Evolutionary conservation across 495 filamentous ascomycete genomes (phyloP).

Genomic region (Darksidea phi): DNA sequence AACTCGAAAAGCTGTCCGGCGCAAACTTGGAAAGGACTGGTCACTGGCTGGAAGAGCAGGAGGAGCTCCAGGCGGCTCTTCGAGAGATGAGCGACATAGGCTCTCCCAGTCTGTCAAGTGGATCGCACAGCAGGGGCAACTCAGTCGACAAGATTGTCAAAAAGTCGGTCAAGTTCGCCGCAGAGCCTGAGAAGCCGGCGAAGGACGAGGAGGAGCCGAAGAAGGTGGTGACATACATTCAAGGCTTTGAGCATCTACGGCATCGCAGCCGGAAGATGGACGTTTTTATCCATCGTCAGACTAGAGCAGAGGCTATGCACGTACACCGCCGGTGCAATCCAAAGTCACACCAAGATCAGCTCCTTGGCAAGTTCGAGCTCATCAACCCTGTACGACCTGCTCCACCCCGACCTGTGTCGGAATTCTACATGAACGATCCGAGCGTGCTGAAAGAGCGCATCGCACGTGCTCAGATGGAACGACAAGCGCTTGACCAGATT

Average conservation of each 20-base stretch:
- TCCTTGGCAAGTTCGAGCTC: slow-evolving; percentile 75
- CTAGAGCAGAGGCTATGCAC: slow-evolving; percentile 86
- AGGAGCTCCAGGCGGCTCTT: slow-evolving; percentile 54
- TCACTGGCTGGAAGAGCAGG: slow-evolving; percentile 77
- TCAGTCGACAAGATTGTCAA: slow-evolving; percentile 46
- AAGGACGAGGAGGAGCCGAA: slow-evolving; percentile 31
- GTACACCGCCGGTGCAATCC: slow-evolving; percentile 62
- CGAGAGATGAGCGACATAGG: slow-evolving; percentile 56
- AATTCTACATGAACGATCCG: slow-evolving; percentile 39
- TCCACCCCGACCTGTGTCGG: slow-evolving; percentile 46
- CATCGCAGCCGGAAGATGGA: slow-evolving; percentile 59
- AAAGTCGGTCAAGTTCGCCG: slow-evolving; percentile 76
- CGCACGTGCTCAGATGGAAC: slow-evolving; percentile 63
- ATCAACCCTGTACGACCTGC: slow-evolving; percentile 50
- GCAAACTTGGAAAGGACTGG: slow-evolving; percentile 74
- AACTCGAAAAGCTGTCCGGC: slow-evolving; percentile 63
- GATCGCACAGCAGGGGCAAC: slow-evolving; percentile 30
- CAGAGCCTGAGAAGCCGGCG: slow-evolving; percentile 43
- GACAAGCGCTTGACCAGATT: slow-evolving; percentile 74
- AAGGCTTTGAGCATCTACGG: slow-evolving; percentile 76
- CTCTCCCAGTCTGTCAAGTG: slow-evolving; percentile 15
- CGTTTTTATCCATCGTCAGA: slow-evolving; percentile 75
- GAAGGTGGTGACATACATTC: slow-evolving; percentile 83
- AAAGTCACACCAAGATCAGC: slow-evolving; percentile 53
- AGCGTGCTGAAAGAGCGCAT: slow-evolving; percentile 61